Percentiles rank a stretch among this genome's conserved stretches.
phyloP scores from a whole-genome alignment of 805 yeast species.

The Ogataea saltuana region DNA sequence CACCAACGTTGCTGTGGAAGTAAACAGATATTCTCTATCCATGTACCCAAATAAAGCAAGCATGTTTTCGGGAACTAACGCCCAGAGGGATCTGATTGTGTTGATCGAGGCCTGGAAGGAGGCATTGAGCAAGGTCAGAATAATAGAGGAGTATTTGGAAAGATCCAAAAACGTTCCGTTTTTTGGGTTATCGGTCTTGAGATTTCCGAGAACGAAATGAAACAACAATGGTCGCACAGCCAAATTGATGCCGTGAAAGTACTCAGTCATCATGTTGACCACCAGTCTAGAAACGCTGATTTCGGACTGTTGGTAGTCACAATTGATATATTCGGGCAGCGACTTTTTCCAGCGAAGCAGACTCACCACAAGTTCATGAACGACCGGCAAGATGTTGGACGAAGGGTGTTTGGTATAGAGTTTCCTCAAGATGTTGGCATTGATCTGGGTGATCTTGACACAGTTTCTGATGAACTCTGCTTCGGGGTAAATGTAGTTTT shows the following conservation, averaged over 20 bases:
- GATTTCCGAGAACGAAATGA: conserved; percentile 70
- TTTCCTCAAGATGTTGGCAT: conserved; percentile 68
- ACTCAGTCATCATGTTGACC: conserved; percentile 78
- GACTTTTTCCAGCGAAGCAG: conserved; percentile 66
- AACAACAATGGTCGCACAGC: conserved; percentile 77
- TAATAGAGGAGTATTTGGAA: conserved; percentile 64
- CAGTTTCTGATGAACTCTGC: conserved; percentile 76
- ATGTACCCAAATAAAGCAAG: conserved; percentile 85
- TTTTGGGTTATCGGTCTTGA: conserved; percentile 40
- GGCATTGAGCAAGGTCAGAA: conserved; percentile 68
- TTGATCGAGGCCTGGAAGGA: conserved; percentile 81
- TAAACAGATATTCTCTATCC: conserved; percentile 81
- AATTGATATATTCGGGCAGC: conserved; percentile 62
- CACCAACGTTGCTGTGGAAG: conserved; percentile 72
- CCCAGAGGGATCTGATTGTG: conserved; percentile 73
- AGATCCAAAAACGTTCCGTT: conserved; percentile 56
- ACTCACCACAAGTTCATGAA: conserved; percentile 67
- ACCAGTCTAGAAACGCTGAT: conserved; percentile 63
- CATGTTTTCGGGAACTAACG: conserved; percentile 72
- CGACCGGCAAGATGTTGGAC: conserved; percentile 71
- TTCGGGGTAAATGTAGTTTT: conserved; percentile 72
- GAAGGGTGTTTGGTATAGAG: conserved; percentile 76
- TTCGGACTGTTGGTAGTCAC: conserved; percentile 57
- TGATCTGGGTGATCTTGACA: conserved; percentile 76
- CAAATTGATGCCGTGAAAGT: conserved; percentile 77